These are phyloP conservation scores for Phanerochaete sordida DNA, from an alignment of 768 basidiomycete species.

Conservation along the genomic window DNA sequence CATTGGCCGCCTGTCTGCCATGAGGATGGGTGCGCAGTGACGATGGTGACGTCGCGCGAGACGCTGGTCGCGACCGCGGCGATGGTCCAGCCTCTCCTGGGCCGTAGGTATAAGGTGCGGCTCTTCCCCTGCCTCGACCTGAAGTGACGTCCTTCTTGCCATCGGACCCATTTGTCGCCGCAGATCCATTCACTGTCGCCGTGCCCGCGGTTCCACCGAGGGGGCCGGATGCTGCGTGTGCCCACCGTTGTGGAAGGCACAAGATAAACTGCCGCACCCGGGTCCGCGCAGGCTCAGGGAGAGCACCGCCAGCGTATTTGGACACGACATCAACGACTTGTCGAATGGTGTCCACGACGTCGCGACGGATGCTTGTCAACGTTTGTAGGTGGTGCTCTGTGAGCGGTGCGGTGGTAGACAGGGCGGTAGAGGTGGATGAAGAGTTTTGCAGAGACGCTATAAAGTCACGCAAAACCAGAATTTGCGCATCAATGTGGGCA, in stretches of 20 bases:
- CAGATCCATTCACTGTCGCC: constrained; percentile 9
- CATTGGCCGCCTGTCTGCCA: constrained; percentile 6
- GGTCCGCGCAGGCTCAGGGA: constrained; percentile 78
- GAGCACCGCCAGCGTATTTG: constrained; percentile 80
- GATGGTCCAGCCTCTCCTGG: constrained; percentile 26
- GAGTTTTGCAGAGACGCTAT: constrained; percentile 62
- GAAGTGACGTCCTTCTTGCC: constrained; percentile 26
- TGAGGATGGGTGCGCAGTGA: constrained; percentile 16
- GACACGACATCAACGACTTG: constrained; percentile 87
- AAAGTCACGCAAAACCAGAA: constrained; percentile 79
- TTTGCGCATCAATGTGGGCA: constrained; percentile 82
- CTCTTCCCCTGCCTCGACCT: constrained; percentile 18
- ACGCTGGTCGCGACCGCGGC: constrained; percentile 21
- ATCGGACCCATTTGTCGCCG: constrained; percentile 11
- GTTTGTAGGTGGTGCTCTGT: constrained; percentile 52
- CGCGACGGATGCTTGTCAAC: constrained; percentile 69
- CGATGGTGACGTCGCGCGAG: constrained; percentile 28
- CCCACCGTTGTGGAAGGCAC: constrained; percentile 80
- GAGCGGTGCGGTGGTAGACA: constrained; percentile 29
- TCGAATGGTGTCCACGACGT: constrained; percentile 85
- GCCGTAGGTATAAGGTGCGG: constrained; percentile 27
- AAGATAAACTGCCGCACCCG: constrained; percentile 77
- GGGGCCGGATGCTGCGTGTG: constrained; percentile 34
- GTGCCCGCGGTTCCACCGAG: constrained; percentile 7
- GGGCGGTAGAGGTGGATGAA: constrained; percentile 30